Base-by-base conservation (phyloP, 441 rosid species). In the Metrosideros polymorpha region DNA sequence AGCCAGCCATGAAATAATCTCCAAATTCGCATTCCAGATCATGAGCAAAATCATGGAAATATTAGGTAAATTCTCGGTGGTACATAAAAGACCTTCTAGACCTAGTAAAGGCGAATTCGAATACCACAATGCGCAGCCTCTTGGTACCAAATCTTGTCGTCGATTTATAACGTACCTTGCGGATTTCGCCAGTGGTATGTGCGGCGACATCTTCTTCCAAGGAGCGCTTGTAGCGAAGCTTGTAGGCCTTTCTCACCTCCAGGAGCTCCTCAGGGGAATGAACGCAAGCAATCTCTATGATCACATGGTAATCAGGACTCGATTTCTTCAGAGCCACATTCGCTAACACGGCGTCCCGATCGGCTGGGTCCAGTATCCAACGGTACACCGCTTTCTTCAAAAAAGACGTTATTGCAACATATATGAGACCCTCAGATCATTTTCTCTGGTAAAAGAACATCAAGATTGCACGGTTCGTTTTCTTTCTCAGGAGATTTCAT, bases 171-270 rank as follows among this genome's bases (percentile, higher is more conserved):
- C 91, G 5, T 89, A 85, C 96, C 95, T 92, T 92, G 86, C 94
- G 92, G 52, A 88, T 29, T 57, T 95, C 95, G 5, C 95, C 95
- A 2, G 89, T 49, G 87, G 94, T 93, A 82, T 91, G 93, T 22
- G 93, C 90, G 4, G 95, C 98, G 24, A 94, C 94, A 82, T 93
- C 96, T 91, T 95, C 98, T 84, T 94, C 98, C 89, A 95, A 49
- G 75, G 98, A 94, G 76, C 32, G 91, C 92, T 91, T 93, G 92
- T 92, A 93, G 49, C 96, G 95, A 61, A 86, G 88, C 82, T 91
- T 93, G 86, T 95, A 94, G 17, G 95, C 95, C 61, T 93, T 87
- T 71, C 94, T 89, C n/a, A 93, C 91, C 47, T 88, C 90, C 89
- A 93, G 83, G 50, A 95, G 95, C 92, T 95, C 98, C 66, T 95